Evolutionary conservation across 768 basidiomycete species (phyloP), one percentile per base, ranked within the genome.

Genomic region (Mrakia frigida): DNA sequence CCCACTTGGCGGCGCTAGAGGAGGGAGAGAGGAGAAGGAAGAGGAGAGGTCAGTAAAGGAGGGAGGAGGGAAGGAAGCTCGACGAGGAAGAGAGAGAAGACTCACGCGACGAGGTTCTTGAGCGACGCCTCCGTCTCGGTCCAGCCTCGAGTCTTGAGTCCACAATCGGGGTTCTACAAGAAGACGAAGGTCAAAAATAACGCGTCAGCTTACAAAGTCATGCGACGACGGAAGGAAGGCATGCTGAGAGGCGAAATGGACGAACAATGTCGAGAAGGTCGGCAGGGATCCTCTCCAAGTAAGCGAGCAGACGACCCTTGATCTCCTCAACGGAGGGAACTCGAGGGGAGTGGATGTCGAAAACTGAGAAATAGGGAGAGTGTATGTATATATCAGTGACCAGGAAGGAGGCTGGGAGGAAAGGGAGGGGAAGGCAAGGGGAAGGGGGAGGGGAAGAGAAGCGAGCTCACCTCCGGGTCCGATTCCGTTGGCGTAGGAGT

Each of bases 311-410:
- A 98, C 95, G 92, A 81, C 95, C 91, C 86, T 90, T 91, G 86
- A 98, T 94, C 87, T 99, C 97, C 84, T 94, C 88, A 81, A 90
- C 89, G 77, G 89, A 86, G 63, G 97, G 97, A 79, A 99, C 92
- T 89, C 97, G 94, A 79, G 97, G 97, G 81, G 95, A 98, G 88
- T 98, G 97, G 86, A 99, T 97, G 84, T 98, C 95, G 83, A 97
- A 97, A 82, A 97, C 93, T 88, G 94, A 37, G 37, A 59, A 21
- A 25, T n/a, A n/a, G n/a, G n/a, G n/a, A n/a, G n/a, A n/a, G n/a
- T n/a, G n/a, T n/a, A n/a, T n/a, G n/a, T n/a, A n/a, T n/a, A n/a
- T n/a, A n/a, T n/a, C n/a, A n/a, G n/a, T n/a, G n/a, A n/a, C n/a
- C n/a, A n/a, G n/a, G 6, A 67, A 63, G 31, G 31, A 73, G 11